phyloP scores from a whole-genome alignment of 768 basidiomycete species.

The Leucocoprinus birnbaumii region DNA sequence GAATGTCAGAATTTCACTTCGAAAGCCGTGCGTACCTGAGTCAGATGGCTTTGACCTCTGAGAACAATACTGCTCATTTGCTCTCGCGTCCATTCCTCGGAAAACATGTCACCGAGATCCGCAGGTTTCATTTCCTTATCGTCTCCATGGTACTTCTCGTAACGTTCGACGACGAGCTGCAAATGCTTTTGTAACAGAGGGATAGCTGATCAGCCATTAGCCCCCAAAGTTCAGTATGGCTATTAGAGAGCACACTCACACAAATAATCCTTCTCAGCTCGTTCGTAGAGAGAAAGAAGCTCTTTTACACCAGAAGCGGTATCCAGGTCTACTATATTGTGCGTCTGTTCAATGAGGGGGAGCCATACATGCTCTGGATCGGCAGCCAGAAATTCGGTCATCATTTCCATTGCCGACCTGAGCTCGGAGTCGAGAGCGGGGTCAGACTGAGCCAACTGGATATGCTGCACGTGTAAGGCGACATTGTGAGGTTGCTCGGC shows the following conservation, averaged over 20 bases:
- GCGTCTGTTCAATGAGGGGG: conserved; percentile 59
- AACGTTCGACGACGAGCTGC: conserved; percentile 49
- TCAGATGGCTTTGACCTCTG: conserved; percentile 60
- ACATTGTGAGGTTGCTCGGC: conserved; percentile 59
- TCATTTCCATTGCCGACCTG: conserved; percentile 62
- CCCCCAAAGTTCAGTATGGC: background rate
- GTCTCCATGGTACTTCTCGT: conserved; percentile 37
- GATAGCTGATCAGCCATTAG: conserved; percentile 51
- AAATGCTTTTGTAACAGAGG: conserved; percentile 68
- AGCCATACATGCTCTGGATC: conserved; percentile 68
- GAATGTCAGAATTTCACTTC: background rate
- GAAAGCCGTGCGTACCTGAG: conserved; percentile 42
- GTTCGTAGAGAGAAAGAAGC: conserved; percentile 57
- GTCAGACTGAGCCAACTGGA: conserved; percentile 53
- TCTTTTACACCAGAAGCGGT: conserved; percentile 49
- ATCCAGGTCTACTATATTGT: conserved; percentile 46
- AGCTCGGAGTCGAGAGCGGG: conserved; percentile 59
- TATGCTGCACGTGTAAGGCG: conserved; percentile 64
- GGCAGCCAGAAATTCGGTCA: conserved; percentile 58
- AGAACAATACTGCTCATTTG: conserved; percentile 51
- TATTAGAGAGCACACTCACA: conserved; percentile 47
- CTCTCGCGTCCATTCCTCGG: conserved; percentile 56
- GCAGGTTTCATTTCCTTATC: conserved; percentile 40
- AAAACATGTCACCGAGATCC: conserved; percentile 57
- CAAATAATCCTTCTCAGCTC: conserved; percentile 74